phyloP scores from a whole-genome alignment of 495 filamentous ascomycete species.

The Penicillium argentinense region DNA sequence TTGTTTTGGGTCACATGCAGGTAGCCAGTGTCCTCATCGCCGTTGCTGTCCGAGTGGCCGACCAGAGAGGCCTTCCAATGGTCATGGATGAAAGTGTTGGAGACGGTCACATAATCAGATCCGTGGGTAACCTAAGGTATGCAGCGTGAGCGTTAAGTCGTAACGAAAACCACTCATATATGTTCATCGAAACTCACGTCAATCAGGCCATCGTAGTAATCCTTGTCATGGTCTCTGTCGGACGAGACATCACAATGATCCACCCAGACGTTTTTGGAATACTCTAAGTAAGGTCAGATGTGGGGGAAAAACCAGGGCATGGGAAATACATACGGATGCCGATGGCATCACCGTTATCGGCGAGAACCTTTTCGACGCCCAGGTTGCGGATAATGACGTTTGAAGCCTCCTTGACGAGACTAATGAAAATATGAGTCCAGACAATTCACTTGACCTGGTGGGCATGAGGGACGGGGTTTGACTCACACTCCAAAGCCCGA shows the following conservation, averaged over 20 bases:
- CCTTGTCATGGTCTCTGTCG: slow-evolving; percentile 55
- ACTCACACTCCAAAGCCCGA: slow-evolving; percentile 35
- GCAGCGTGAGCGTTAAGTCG: neutral
- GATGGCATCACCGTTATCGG: slow-evolving; percentile 60
- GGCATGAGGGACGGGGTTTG: too few relatives aligned
- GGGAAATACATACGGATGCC: slow-evolving; percentile 42
- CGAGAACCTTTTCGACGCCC: slow-evolving; percentile 56
- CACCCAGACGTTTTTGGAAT: slow-evolving; percentile 63
- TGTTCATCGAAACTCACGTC: too few relatives aligned
- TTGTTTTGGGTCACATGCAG: slow-evolving; percentile 61
- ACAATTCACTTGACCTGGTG: too few relatives aligned
- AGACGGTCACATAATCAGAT: slow-evolving; percentile 51
- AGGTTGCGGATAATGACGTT: slow-evolving; percentile 68
- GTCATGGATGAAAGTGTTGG: slow-evolving; percentile 54
- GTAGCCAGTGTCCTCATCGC: slow-evolving; percentile 49
- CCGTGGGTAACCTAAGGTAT: slow-evolving; percentile 48
- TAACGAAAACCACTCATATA: too few relatives aligned
- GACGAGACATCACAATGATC: slow-evolving; percentile 68
- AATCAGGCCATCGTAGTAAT: slow-evolving; percentile 68
- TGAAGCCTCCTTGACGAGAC: slow-evolving; percentile 47
- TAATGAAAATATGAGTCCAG: neutral
- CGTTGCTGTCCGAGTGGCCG: slow-evolving; percentile 53
- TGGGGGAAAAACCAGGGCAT: neutral
- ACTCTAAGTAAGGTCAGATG: slow-evolving; percentile 22
- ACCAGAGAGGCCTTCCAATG: slow-evolving; percentile 66